Evolutionary conservation across 192 early-diverging fungal species (phyloP).

Genomic region (Spinellus fusiger): DNA sequence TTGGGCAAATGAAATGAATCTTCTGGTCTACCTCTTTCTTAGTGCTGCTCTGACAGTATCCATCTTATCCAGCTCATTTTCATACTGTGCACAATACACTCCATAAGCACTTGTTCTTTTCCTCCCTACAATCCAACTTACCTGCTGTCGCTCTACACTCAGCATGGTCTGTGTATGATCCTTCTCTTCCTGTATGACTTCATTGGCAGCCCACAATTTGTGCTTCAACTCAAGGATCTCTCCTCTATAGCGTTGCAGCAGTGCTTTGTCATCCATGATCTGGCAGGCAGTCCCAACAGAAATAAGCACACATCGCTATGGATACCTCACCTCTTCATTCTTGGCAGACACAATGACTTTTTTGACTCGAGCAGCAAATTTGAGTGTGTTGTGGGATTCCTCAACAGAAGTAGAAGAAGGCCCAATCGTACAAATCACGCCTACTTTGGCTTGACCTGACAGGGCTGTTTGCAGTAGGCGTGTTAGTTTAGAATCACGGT

Average conservation of each 20-base stretch:
- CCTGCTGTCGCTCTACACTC: slow-evolving; percentile 28
- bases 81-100: slow-evolving; percentile 34
- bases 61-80: slow-evolving; percentile 50
- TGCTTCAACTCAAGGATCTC: slow-evolving; percentile 74
- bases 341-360: slow-evolving; percentile 77
- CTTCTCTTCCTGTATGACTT: slow-evolving; percentile 42
- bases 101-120: slow-evolving; percentile 3
- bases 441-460: slow-evolving; percentile 81
- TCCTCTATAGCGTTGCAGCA: slow-evolving; percentile 74
- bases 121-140: no score
- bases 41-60: slow-evolving; percentile 59
- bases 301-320: not conserved
- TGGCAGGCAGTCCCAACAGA: slow-evolving; percentile 14
- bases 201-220: slow-evolving; percentile 57
- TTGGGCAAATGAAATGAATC: no score
- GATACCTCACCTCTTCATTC: slow-evolving; percentile 58
- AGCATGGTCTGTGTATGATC: slow-evolving; percentile 41
- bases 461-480: slow-evolving; percentile 90
- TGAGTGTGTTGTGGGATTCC: slow-evolving; percentile 88
- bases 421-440: slow-evolving; percentile 90
- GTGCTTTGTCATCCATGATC: slow-evolving; percentile 77
- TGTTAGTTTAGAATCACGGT: slow-evolving; percentile 95
- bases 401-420: slow-evolving; percentile 73
- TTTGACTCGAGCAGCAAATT: slow-evolving; percentile 92
- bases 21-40: slow-evolving; percentile 58